These are phyloP conservation scores for Liquidambar formosana DNA, from an alignment of 164 flowering plant genomes.

Conservation along the genomic window DNA sequence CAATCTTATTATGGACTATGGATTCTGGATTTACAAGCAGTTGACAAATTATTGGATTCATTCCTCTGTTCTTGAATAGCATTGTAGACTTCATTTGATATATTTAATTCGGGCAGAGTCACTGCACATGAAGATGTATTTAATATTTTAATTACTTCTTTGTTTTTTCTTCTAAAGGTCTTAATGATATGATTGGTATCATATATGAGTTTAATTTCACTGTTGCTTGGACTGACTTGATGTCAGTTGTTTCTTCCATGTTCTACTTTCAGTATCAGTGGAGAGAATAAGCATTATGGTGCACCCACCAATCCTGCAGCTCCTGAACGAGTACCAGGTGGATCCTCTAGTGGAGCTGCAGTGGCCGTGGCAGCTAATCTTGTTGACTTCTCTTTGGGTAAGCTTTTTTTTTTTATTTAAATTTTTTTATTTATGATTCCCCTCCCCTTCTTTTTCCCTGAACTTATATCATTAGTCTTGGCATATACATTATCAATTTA, in stretches of 20 bases:
- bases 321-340: conserved; percentile 70
- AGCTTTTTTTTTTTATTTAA: conserved; percentile 18
- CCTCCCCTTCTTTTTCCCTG: background rate
- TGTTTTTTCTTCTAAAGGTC: background rate
- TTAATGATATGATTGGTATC: background rate
- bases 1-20: background rate
- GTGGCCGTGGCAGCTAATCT: conserved; percentile 83
- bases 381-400: conserved; percentile 89
- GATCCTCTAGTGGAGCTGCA: conserved; percentile 94
- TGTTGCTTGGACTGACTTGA: conserved; percentile 3
- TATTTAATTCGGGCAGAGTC: background rate
- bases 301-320: conserved; percentile 84
- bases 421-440: background rate
- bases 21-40: background rate
- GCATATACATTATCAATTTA: background rate
- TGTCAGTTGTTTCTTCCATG: conserved; percentile 2
- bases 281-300: conserved; percentile 82
- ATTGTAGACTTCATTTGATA: background rate
- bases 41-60: too few relatives aligned
- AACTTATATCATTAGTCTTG: background rate
- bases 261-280: conserved; percentile 63
- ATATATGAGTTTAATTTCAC: background rate
- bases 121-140: background rate
- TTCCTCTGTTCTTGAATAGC: background rate
- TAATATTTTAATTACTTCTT: background rate